Evolutionary conservation across 78 protist genomes (phyloP), one percentile per base, ranked within the genome.

Genomic region (Chrysochromulina parva): DNA sequence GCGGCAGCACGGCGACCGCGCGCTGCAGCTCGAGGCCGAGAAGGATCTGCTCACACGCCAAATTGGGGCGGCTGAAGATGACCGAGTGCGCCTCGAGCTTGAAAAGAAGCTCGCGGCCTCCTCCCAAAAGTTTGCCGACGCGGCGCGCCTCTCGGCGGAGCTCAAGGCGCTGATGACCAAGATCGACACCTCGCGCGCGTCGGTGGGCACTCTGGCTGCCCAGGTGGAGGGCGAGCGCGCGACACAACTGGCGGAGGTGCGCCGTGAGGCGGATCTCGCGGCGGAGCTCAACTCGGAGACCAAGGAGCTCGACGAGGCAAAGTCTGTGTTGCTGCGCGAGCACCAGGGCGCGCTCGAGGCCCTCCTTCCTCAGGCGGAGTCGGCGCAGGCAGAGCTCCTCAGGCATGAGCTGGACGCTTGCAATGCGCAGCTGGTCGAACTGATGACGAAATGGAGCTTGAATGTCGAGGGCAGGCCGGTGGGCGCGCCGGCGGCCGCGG

Each of bases 51-150:
- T 74, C 28, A 3, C 57, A 24, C 50, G 82, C 4, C 82, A 74
- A 55, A 3, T 74, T 6, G 82, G 82, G 13, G 17, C 82, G 28
- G 6, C 10, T 6, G 26, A 48, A 55, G 82, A 74, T 24, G 57
- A 74, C 28, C 55, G 24, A 0, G 82, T 74, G 82, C 57, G 86
- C 16, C 86, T 78, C 9, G 86, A 78, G 62, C 60, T 28, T 16
- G 86, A 78, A 47, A 78, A 78, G 86, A 2, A 19, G 24, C 86
- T 78, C 62, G 86, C 62, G 50, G 86, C 60, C 47, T 48, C 86
- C 7, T 13, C 86, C 62, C 86, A 78, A 24, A 78, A 78, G 86
- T 78, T 78, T 47, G 86, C 86, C 47, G 86, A 78, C 47, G 86
- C 86, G 50, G 86, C 62, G 19, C n/a, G 48, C 13, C 2, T 78